A percentile compares a stretch with the other conserved stretches of the same genome.
phyloP scores from a whole-genome alignment of 805 yeast species.

The Candida ficus region DNA sequence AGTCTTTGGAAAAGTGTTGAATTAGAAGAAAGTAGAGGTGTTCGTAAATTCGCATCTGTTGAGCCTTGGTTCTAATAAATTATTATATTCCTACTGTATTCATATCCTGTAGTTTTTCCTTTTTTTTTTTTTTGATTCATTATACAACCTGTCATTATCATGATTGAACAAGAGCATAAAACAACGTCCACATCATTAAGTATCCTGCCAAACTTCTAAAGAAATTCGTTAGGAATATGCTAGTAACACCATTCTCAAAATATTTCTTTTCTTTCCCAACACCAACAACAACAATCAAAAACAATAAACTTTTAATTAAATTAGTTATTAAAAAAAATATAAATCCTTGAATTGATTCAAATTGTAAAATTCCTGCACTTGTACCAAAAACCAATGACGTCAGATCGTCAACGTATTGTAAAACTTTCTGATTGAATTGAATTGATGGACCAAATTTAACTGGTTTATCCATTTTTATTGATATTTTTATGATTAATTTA shows the following conservation, averaged over 20 bases:
- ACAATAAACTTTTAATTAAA: constrained; percentile 7
- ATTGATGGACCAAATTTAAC: constrained; percentile 15
- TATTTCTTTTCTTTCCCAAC: constrained; percentile 6
- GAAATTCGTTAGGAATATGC: constrained; percentile 12
- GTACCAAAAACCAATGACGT: constrained; percentile 21
- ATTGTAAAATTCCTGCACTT: constrained; percentile 21
- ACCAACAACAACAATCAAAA: constrained; percentile 6
- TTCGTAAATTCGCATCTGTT: constrained; percentile 2
- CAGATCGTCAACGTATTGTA: constrained; percentile 22
- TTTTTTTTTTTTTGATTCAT: no score
- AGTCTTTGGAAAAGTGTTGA: constrained; percentile 61
- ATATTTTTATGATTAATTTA: no score
- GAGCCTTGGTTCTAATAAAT: neutral
- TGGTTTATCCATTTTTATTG: constrained; percentile 17
- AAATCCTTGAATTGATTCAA: constrained; percentile 22
- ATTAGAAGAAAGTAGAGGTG: constrained; percentile 46
- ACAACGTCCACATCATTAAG: constrained; percentile 23
- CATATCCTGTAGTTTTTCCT: neutral
- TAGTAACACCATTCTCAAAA: constrained; percentile 14
- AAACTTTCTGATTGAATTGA: constrained; percentile 7
- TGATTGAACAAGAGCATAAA: constrained; percentile 23
- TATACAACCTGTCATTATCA: neutral
- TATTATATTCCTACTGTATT: no score
- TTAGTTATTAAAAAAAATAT: constrained; percentile 12
- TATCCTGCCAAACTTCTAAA: constrained; percentile 18